A percentile compares a stretch with the other conserved stretches of the same genome.
Conservation (phyloP, 495 filamentous ascomycete genomes). For the Bathelium albidoporum region DNA sequence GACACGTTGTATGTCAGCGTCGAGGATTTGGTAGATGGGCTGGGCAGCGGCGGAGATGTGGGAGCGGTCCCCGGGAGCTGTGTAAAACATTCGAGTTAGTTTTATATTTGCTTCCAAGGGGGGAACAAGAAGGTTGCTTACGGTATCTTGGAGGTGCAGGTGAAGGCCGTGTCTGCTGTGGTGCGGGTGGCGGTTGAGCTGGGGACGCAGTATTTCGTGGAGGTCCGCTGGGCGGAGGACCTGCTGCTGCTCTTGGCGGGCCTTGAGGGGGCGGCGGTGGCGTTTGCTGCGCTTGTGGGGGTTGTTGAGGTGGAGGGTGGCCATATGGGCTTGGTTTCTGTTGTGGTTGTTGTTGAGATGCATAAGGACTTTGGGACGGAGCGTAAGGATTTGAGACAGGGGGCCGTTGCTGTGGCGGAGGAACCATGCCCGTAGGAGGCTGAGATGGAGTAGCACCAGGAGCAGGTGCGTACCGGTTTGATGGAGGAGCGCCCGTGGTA, state of each 20-base stretch:
- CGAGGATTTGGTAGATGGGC: conserved; percentile 72
- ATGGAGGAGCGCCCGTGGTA: conserved; percentile 45
- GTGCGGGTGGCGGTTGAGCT: conserved; percentile 35
- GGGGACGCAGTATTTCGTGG: conserved; percentile 10
- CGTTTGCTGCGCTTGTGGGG: conserved; percentile 29
- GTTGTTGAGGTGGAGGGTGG: conserved; percentile 27
- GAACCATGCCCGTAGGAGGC: conserved; percentile 15
- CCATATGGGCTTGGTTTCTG: conserved; percentile 38
- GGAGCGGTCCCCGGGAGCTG: conserved; percentile 73
- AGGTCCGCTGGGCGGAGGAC: conserved; percentile 22
- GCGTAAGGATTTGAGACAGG: conserved; percentile 30
- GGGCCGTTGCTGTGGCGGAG: conserved; percentile 24
- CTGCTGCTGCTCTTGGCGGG: conserved; percentile 36
- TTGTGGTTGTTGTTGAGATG: conserved; percentile 28
- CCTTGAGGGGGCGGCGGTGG: conserved; percentile 36
- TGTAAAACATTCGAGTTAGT: too few species aligned
- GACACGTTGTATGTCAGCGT: conserved; percentile 75
- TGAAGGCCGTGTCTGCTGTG: conserved; percentile 15
- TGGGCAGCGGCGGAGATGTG: conserved; percentile 71
- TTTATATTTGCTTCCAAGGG: too few species aligned
- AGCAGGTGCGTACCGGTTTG: conserved; percentile 78
- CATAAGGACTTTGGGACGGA: conserved; percentile 11
- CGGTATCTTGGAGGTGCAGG: conserved; percentile 47
- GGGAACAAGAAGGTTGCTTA: conserved; percentile 37
- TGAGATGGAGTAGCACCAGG: conserved; percentile 36